These are phyloP conservation scores for Fusarium coffeatum DNA, from an alignment of 2,329 filamentous ascomycete genomes.

Conservation along the genomic window DNA sequence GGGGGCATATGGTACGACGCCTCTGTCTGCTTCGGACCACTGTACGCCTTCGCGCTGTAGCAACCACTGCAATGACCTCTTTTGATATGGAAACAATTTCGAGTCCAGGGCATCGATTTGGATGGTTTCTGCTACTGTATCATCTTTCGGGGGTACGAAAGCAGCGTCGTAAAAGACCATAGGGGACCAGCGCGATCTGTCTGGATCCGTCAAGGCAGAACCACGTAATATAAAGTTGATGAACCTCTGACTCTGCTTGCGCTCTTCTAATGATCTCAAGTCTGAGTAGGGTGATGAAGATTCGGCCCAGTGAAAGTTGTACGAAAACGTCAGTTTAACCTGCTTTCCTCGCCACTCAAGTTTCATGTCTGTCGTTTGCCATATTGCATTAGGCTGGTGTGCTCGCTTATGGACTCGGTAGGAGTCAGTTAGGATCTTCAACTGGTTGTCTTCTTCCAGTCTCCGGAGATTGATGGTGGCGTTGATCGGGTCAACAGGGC, in stretches of 20 bases:
- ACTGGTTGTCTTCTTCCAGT: conserved; percentile 38
- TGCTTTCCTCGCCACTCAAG: conserved; percentile 46
- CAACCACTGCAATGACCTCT: conserved; percentile 76
- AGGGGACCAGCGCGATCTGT: conserved; percentile 54
- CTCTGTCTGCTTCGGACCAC: conserved; percentile 51
- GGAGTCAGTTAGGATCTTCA: conserved; percentile 2
- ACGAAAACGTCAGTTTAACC: conserved; percentile 48
- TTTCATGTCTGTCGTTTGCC: conserved; percentile 49
- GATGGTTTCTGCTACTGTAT: conserved; percentile 54
- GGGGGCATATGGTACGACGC: conserved; percentile 34
- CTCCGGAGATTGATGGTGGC: conserved; percentile 39
- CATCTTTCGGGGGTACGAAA: conserved; percentile 65
- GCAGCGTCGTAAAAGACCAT: conserved; percentile 77
- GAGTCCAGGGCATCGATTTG: conserved; percentile 59
- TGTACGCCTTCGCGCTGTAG: conserved; percentile 72
- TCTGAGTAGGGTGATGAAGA: conserved; percentile 49
- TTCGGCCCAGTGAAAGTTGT: conserved; percentile 59
- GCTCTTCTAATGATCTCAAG: conserved; percentile 48
- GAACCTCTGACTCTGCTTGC: conserved; percentile 50
- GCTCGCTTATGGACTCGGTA: conserved; percentile 16
- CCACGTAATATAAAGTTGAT: conserved; percentile 53
- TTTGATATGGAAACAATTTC: conserved; percentile 77
- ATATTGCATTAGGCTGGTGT: conserved; percentile 50
- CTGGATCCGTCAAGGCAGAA: not conserved
- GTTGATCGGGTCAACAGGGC: conserved; percentile 10